These are phyloP conservation scores for Tricholoma furcatifolium DNA, from an alignment of 768 basidiomycete species.

Conservation along the genomic window DNA sequence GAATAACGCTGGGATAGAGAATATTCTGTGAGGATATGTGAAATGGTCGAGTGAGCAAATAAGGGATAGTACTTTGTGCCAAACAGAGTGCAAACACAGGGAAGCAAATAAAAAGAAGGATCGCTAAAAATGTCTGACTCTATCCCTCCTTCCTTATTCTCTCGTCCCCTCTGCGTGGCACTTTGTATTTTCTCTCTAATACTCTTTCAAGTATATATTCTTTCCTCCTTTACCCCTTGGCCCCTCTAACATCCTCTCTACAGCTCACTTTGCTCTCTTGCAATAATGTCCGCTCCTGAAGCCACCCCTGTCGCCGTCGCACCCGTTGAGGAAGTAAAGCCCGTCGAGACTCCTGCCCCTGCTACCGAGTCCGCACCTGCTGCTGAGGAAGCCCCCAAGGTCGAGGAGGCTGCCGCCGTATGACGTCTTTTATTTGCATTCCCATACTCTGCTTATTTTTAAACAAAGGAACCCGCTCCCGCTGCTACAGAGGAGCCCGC, in stretches of 20 bases:
- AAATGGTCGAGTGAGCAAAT: conserved; percentile 34
- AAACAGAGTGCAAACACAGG: conserved; percentile 43
- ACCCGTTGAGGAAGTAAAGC: conserved; percentile 54
- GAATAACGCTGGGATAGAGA: not conserved
- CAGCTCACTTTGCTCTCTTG: conserved; percentile 58
- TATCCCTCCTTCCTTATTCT: conserved; percentile 62
- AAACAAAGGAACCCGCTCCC: conserved; percentile 24
- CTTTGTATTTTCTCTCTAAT: conserved; percentile 59
- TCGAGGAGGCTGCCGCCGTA: conserved; percentile 27
- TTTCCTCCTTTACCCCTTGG: conserved; percentile 11
- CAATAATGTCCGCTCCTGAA: conserved; percentile 85
- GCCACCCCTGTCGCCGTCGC: conserved; percentile 42
- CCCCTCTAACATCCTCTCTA: conserved; percentile 12
- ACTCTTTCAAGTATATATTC: conserved; percentile 44
- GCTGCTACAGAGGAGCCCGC: conserved; percentile 27
- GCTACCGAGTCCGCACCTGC: conserved; percentile 44
- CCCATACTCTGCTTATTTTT: not conserved
- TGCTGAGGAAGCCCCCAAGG: conserved; percentile 53
- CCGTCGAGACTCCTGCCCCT: conserved; percentile 39
- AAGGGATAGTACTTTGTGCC: conserved; percentile 31
- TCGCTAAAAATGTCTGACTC: conserved; percentile 36
- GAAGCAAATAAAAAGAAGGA: conserved; percentile 46
- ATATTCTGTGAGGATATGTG: not conserved
- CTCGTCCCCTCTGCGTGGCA: conserved; percentile 47
- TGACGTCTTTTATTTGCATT: not conserved